phyloP scores from a whole-genome alignment of 306 rosid species.

The Gynostemma pentaphyllum region DNA sequence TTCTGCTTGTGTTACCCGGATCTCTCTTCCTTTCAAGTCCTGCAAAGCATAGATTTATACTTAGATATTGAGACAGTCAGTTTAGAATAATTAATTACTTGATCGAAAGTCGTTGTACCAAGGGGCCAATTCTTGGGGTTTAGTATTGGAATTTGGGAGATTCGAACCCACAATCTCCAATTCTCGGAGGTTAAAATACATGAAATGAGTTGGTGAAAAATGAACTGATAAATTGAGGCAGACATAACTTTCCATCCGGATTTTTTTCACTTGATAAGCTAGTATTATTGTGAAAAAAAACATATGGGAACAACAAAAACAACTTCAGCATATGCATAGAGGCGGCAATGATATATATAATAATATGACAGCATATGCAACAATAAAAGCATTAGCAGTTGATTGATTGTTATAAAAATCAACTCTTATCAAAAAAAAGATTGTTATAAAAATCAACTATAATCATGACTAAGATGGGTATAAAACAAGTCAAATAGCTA shows the following conservation, averaged over 20 bases:
- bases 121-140: neutral
- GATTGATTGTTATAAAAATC: too few species aligned
- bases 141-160: too few species aligned
- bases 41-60: conserved; percentile 18
- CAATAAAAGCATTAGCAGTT: too few species aligned
- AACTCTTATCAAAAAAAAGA: too few species aligned
- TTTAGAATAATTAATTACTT: neutral
- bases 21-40: conserved; percentile 81
- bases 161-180: too few species aligned
- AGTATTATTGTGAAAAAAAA: too few species aligned
- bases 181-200: neutral
- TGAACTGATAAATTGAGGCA: neutral
- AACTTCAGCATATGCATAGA: too few species aligned
- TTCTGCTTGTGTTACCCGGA: conserved; percentile 63
- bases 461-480: too few species aligned
- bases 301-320: neutral
- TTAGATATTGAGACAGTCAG: conserved; percentile 14
- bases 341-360: too few species aligned
- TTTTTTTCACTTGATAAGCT: neutral
- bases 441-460: too few species aligned
- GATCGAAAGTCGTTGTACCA: neutral
- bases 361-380: too few species aligned
- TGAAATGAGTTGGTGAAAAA: neutral
- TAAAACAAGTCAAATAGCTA: too few species aligned
- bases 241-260: neutral